Percentiles rank a stretch among this genome's conserved stretches.
Evolutionary conservation across 2,329 filamentous ascomycete genomes (phyloP).

Genomic region (Blastomyces parvus): DNA sequence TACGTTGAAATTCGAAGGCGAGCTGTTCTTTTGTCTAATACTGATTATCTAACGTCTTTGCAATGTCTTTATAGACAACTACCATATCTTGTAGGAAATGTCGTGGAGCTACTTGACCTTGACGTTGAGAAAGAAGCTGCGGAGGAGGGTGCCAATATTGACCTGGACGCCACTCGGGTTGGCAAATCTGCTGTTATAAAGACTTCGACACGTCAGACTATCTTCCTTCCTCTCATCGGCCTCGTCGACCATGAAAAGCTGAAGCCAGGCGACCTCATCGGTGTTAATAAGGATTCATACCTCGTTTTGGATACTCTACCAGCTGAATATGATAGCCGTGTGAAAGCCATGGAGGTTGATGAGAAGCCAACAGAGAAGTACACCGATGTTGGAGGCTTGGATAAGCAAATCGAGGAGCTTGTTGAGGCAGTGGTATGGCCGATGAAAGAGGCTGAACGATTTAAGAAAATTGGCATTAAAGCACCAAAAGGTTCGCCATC

Average conservation of each 20-base stretch:
- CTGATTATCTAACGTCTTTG: background rate
- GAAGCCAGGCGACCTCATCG: constrained; percentile 92
- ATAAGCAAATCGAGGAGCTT: constrained; percentile 98
- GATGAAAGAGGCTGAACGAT: constrained; percentile 98
- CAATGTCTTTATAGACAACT: constrained; percentile 61
- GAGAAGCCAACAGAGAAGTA: constrained; percentile 99
- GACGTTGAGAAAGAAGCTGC: constrained; percentile 93
- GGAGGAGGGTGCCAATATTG: constrained; percentile 97
- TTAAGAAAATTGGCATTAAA: constrained; percentile 99
- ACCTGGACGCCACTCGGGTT: constrained; percentile 89
- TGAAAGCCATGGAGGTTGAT: constrained; percentile 99
- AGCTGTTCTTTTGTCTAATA: constrained; percentile 12
- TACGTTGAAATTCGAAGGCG: constrained; percentile 11
- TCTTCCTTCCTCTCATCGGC: constrained; percentile 94
- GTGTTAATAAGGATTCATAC: constrained; percentile 98
- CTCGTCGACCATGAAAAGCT: constrained; percentile 91
- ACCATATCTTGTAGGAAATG: constrained; percentile 95
- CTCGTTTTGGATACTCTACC: constrained; percentile 92
- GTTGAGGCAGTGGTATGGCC: constrained; percentile 99
- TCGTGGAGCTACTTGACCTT: constrained; percentile 92
- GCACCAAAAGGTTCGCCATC: constrained; percentile 74
- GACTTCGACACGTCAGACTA: constrained; percentile 95
- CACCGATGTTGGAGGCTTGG: constrained; percentile 89
- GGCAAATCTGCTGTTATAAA: constrained; percentile 99
- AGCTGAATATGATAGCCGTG: constrained; percentile 95